Conservation (phyloP, 306 rosid genomes). For the Psophocarpus tetragonolobus region DNA sequence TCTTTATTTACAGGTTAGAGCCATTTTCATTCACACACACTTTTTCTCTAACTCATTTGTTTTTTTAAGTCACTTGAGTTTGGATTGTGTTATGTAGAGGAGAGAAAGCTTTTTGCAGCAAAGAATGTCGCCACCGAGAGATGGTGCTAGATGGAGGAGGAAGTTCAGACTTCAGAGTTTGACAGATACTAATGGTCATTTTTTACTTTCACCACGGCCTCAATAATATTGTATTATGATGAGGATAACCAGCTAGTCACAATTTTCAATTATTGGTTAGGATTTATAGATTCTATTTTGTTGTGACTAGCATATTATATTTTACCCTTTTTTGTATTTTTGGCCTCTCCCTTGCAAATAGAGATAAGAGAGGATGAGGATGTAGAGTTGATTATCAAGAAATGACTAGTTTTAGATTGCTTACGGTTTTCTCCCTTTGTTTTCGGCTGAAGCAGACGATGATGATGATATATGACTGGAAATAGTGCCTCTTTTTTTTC, state of each 20-base stretch:
- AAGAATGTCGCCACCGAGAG: conserved; percentile 79
- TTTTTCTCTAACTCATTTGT: not conserved
- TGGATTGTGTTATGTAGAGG: conserved; percentile 58
- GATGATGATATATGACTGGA: conserved; percentile 31
- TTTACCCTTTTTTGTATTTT: not conserved
- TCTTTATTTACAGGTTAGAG: conserved; percentile 74
- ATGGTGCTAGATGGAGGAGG: conserved; percentile 68
- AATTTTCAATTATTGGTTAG: conserved; percentile 28
- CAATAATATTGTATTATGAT: not conserved
- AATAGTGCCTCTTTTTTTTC: conserved; percentile 28
- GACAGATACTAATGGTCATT: conserved; percentile 26
- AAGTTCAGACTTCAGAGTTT: conserved; percentile 47
- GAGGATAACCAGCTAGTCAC: conserved; percentile 30
- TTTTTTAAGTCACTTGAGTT: too few relatives aligned
- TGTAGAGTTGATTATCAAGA: conserved; percentile 46
- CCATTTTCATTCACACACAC: not conserved
- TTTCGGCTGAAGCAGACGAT: conserved; percentile 42
- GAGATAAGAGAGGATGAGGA: conserved; percentile 62
- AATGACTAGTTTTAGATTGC: conserved; percentile 41
- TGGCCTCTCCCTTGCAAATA: conserved; percentile 50
- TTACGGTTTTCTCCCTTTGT: conserved; percentile 34
- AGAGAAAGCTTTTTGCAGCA: conserved; percentile 87
- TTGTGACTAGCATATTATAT: not conserved
- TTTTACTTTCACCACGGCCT: conserved; percentile 11
- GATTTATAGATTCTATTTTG: not conserved